Percentiles rank a stretch among this genome's conserved stretches.
These are phyloP conservation scores for Pyrenochaeta sp. DNA, from an alignment of 2,329 filamentous ascomycete genomes.

Conservation along the genomic window DNA sequence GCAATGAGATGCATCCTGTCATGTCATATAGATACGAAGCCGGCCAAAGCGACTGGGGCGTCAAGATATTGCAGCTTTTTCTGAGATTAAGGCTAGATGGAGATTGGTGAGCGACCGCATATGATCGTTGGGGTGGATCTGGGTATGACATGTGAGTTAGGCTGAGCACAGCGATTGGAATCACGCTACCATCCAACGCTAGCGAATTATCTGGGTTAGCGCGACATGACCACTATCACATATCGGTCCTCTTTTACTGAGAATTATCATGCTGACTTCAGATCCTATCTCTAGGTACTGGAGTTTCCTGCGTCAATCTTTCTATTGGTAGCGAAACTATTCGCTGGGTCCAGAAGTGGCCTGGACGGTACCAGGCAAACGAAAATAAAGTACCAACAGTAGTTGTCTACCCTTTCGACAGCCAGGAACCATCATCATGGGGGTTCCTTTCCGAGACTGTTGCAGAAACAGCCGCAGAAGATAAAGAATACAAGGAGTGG, in stretches of 20 bases:
- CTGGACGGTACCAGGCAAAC: slow-evolving; percentile 60
- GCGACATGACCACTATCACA: slow-evolving; percentile 4
- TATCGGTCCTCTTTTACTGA: not conserved
- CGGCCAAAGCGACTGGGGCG: not conserved
- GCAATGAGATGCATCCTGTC: slow-evolving; percentile 5
- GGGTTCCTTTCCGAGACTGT: slow-evolving; percentile 60
- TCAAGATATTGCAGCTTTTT: not conserved
- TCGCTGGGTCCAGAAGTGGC: slow-evolving; percentile 60
- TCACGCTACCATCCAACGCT: slow-evolving; percentile 2
- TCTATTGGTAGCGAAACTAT: slow-evolving; percentile 45
- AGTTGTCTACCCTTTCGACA: slow-evolving; percentile 57
- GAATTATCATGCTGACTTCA: not conserved
- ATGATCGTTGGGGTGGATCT: slow-evolving; percentile 47
- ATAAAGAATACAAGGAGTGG: slow-evolving; percentile 58
- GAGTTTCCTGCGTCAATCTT: slow-evolving; percentile 49
- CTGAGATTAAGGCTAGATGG: slow-evolving; percentile 12
- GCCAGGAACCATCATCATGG: slow-evolving; percentile 57
- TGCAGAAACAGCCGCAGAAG: slow-evolving; percentile 50
- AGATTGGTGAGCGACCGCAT: slow-evolving; percentile 34
- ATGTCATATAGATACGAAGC: slow-evolving; percentile 17
- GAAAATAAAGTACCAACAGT: slow-evolving; percentile 66
- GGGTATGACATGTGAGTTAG: slow-evolving; percentile 50
- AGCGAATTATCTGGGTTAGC: slow-evolving; percentile 4
- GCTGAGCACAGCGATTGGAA: not conserved
- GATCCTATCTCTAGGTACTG: slow-evolving; percentile 36